These are phyloP conservation scores for Vavraia culicis DNA, from an alignment of 371 early-diverging fungal species.

Conservation along the genomic window DNA sequence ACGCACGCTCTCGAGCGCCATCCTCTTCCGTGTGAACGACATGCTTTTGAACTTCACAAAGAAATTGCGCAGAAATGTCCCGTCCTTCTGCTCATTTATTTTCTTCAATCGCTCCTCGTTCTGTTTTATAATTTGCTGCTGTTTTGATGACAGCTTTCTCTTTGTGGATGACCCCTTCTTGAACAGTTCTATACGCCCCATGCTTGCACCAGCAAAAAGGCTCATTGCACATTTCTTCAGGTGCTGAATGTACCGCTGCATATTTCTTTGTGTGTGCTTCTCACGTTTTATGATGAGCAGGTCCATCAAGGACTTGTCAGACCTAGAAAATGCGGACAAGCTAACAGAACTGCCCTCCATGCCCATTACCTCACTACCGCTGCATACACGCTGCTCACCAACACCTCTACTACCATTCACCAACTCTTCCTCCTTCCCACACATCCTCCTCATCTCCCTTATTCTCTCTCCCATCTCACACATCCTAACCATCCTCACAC, in stretches of 20 bases:
- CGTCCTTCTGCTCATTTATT: slow-evolving; percentile 35
- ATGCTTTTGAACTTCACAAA: slow-evolving; percentile 30
- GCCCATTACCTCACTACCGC: too few relatives aligned
- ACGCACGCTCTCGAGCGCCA: slow-evolving; percentile 29
- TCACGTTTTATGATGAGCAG: too few relatives aligned
- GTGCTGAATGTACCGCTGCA: slow-evolving; percentile 28
- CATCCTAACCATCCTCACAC: too few relatives aligned
- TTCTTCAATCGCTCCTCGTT: slow-evolving; percentile 34
- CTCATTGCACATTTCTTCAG: slow-evolving; percentile 26
- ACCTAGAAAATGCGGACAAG: too few relatives aligned
- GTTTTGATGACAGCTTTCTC: slow-evolving; percentile 36
- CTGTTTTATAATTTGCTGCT: slow-evolving; percentile 36
- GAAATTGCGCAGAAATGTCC: slow-evolving; percentile 35
- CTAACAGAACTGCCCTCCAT: too few relatives aligned
- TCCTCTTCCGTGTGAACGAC: slow-evolving; percentile 22
- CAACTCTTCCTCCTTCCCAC: too few relatives aligned
- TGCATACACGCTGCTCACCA: too few relatives aligned
- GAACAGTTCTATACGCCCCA: slow-evolving; percentile 17
- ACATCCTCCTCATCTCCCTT: too few relatives aligned
- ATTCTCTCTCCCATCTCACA: too few relatives aligned
- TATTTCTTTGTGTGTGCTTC: too few relatives aligned
- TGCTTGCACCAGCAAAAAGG: slow-evolving; percentile 21
- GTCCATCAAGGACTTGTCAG: too few relatives aligned
- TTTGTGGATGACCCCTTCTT: slow-evolving; percentile 11
- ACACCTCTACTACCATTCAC: too few relatives aligned